Evolutionary conservation across 2,329 filamentous ascomycete genomes (phyloP).

Genomic region (Pseudogymnoascus sp.): DNA sequence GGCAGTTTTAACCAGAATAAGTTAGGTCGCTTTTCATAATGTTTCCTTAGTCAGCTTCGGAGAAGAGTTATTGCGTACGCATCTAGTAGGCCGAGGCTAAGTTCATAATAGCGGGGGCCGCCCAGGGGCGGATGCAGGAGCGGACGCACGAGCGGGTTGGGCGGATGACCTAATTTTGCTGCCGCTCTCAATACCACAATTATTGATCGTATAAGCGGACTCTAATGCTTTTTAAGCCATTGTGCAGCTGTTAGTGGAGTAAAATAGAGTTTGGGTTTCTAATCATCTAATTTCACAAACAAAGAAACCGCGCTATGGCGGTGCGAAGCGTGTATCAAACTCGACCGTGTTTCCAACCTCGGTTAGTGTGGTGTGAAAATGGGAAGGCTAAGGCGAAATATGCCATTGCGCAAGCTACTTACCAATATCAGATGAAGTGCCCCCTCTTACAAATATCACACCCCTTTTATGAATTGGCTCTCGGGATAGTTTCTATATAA

Average conservation of each 20-base stretch:
- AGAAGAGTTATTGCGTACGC: not conserved
- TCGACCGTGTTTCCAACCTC: not conserved
- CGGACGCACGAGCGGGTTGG: not conserved
- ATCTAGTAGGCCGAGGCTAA: not conserved
- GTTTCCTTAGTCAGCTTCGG: not conserved
- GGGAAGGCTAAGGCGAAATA: not conserved
- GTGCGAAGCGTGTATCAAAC: no score
- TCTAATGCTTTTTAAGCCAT: not conserved
- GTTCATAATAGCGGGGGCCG: not conserved
- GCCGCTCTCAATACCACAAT: not conserved
- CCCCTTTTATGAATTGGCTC: not conserved
- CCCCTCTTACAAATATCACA: not conserved
- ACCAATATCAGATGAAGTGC: not conserved
- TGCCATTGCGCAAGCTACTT: not conserved
- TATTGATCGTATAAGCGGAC: not conserved
- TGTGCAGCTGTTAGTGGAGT: not conserved
- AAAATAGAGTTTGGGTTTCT: not conserved
- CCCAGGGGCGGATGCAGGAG: not conserved
- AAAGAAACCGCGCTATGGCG: not conserved
- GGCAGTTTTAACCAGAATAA: not conserved
- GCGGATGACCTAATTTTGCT: not conserved
- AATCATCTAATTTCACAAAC: not conserved
- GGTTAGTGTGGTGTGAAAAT: not conserved
- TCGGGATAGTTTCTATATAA: constrained; percentile 4
- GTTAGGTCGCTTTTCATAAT: not conserved